Evolutionary conservation across 2,329 filamentous ascomycete species (phyloP).

Genomic region (Endoconidiophora laricicola): DNA sequence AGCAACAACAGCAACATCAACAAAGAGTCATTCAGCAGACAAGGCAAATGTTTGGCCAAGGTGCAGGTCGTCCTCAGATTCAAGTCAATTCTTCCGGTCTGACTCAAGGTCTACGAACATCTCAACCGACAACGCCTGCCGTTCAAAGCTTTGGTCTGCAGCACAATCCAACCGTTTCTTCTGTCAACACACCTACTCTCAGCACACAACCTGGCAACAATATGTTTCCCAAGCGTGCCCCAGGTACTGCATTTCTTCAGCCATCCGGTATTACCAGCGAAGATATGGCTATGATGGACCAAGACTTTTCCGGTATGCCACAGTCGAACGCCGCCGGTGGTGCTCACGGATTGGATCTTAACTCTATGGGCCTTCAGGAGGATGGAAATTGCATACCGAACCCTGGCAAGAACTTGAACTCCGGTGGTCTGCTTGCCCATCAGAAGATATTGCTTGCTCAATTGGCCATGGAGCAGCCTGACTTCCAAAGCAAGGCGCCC

Average conservation of each 20-base stretch:
- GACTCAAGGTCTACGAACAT: conserved; percentile 64
- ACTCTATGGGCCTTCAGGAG: conserved; percentile 17
- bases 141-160: conserved; percentile 62
- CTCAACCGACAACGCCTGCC: conserved; percentile 72
- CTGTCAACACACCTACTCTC: conserved; percentile 86
- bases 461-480: conserved; percentile 57
- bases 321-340: conserved; percentile 27
- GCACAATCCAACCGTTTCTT: conserved; percentile 92
- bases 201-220: conserved; percentile 56
- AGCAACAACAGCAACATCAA: conserved; percentile 15
- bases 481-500: conserved; percentile 47
- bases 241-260: conserved; percentile 9
- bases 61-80: conserved; percentile 48
- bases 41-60: conserved; percentile 50
- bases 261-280: conserved; percentile 33
- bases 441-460: conserved; percentile 50
- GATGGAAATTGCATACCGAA: conserved; percentile 62
- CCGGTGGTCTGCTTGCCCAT: conserved; percentile 30
- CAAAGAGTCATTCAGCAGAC: conserved; percentile 43
- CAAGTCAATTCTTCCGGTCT: conserved; percentile 65
- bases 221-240: conserved; percentile 39
- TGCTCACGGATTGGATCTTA: conserved; percentile 22
- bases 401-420: conserved; percentile 65
- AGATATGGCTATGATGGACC: conserved; percentile 36
- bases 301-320: conserved; percentile 47